phyloP scores from a whole-genome alignment of 768 basidiomycete species.

The Rhodotorula toruloides region DNA sequence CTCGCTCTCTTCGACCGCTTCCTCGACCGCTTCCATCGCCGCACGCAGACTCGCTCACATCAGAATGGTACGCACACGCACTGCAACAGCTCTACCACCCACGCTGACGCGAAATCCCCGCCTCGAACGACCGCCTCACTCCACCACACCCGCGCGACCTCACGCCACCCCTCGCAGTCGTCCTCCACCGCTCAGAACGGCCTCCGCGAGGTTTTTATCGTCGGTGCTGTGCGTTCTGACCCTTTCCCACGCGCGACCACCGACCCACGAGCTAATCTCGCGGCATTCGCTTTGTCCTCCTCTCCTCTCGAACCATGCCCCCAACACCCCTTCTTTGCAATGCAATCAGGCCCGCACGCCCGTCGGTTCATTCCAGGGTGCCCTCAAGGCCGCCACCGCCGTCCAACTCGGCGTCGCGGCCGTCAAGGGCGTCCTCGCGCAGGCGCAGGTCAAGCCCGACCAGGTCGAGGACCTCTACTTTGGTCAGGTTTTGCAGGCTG shows the following conservation, averaged over 20 bases:
- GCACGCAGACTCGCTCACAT: constrained; percentile 32
- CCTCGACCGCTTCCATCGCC: constrained; percentile 5
- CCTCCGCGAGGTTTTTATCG: constrained; percentile 37
- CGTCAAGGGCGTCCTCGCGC: constrained; percentile 80
- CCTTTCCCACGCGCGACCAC: neutral
- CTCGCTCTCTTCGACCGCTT: constrained; percentile 3
- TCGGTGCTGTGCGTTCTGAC: constrained; percentile 30
- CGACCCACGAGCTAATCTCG: neutral
- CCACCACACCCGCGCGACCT: neutral
- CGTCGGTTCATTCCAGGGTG: constrained; percentile 84
- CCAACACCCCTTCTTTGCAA: neutral
- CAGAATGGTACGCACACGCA: constrained; percentile 23
- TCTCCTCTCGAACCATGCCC: neutral
- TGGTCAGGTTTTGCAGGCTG: constrained; percentile 96
- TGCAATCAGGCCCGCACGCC: constrained; percentile 61
- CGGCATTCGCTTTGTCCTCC: neutral
- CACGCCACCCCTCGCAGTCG: neutral
- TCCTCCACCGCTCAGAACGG: constrained; percentile 22
- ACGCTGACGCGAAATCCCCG: neutral
- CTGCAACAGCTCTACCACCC: neutral
- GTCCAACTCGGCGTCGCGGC: constrained; percentile 83
- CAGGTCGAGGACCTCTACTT: constrained; percentile 92
- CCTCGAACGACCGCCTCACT: constrained; percentile 18
- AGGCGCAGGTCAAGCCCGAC: constrained; percentile 71
- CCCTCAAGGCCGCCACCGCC: constrained; percentile 80